Percentiles rank a stretch among this genome's conserved stretches.
These are phyloP conservation scores for Globisporangium paroecandrum DNA, from an alignment of 352 stramenopile species.

Conservation along the genomic window DNA sequence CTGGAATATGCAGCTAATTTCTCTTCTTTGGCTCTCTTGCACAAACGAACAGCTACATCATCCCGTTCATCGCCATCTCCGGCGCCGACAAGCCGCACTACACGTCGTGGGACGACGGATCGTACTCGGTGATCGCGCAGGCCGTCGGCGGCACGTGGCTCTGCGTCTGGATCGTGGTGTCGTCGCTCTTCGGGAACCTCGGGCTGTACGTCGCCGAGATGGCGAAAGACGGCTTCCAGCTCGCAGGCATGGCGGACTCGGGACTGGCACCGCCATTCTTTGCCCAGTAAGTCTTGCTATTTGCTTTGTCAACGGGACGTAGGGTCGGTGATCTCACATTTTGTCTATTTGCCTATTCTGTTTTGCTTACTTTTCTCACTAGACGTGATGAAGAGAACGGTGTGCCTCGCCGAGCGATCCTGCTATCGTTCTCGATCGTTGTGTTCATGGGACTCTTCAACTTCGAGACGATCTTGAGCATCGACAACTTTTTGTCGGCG, in stretches of 20 bases:
- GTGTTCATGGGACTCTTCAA: conserved; percentile 77
- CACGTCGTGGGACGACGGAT: conserved; percentile 72
- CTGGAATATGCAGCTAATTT: background rate
- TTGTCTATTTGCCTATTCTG: background rate
- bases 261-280: conserved; percentile 77
- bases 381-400: conserved; percentile 59
- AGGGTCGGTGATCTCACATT: background rate
- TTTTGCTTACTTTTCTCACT: background rate
- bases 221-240: conserved; percentile 77
- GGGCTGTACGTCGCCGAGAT: conserved; percentile 83
- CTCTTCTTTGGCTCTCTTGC: background rate
- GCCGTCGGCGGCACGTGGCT: conserved; percentile 62
- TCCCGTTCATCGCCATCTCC: conserved; percentile 68
- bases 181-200: conserved; percentile 72
- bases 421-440: conserved; percentile 76
- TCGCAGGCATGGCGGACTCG: conserved; percentile 81
- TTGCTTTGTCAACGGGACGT: too few species aligned
- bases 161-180: conserved; percentile 75
- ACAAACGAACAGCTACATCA: conserved; percentile 25
- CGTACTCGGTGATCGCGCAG: conserved; percentile 69
- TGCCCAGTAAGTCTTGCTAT: conserved; percentile 40
- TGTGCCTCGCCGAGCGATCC: conserved; percentile 60
- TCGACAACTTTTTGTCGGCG: conserved; percentile 81
- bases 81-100: conserved; percentile 72
- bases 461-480: conserved; percentile 76